phyloP scores from a whole-genome alignment of 2,329 filamentous ascomycete genomes.

The Aphanocladium album region DNA sequence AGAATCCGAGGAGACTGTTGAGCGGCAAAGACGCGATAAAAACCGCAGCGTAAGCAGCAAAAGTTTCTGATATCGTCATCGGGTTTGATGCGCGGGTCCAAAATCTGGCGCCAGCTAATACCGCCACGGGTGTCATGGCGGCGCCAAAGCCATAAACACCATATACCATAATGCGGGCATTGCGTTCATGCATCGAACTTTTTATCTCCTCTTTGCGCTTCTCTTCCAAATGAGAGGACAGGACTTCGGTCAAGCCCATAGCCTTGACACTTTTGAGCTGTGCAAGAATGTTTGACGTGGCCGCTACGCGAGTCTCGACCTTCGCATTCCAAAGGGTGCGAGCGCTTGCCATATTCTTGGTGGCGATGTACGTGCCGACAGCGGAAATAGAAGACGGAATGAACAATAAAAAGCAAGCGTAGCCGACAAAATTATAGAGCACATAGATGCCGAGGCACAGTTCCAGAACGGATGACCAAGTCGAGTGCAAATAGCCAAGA shows the following conservation, averaged over 20 bases:
- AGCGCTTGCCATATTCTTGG: background rate
- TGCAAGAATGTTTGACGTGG: background rate
- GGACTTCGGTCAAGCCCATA: background rate
- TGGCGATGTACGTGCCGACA: background rate
- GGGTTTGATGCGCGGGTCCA: background rate
- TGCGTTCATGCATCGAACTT: background rate
- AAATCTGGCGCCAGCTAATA: background rate
- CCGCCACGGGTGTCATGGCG: background rate
- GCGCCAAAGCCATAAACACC: background rate
- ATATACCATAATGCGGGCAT: background rate
- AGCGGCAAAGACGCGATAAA: background rate
- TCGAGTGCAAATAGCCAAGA: background rate
- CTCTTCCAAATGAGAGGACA: background rate
- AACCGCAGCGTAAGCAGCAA: background rate
- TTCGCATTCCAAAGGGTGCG: background rate
- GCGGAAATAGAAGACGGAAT: background rate
- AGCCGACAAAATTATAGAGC: background rate
- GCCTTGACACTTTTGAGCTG: constrained; percentile 1
- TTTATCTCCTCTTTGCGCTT: background rate
- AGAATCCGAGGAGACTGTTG: background rate
- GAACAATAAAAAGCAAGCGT: background rate
- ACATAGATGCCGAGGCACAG: background rate
- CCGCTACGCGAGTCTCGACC: background rate
- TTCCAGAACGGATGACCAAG: background rate
- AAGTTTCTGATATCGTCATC: background rate